phyloP scores from a whole-genome alignment of 1,139 yeast genomes.

The Hyphopichia burtonii region DNA sequence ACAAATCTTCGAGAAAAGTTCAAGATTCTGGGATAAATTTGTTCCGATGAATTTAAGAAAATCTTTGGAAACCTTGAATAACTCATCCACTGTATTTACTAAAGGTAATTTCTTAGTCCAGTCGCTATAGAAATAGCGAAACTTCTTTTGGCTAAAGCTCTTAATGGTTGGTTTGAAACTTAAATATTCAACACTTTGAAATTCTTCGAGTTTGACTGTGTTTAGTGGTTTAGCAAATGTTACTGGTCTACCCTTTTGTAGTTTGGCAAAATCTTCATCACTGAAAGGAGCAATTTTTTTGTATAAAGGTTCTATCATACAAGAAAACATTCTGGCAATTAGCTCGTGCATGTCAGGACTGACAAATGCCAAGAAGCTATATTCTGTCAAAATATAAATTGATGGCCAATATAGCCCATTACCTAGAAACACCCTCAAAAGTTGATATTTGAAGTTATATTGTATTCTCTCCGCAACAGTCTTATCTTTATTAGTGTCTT shows the following conservation, averaged over 20 bases:
- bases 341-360: conserved; percentile 53
- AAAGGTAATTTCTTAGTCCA: conserved; percentile 49
- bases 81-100: conserved; percentile 38
- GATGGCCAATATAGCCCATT: conserved; percentile 69
- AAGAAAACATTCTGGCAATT: conserved; percentile 50
- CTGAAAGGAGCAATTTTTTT: conserved; percentile 14
- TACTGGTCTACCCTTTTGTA: conserved; percentile 22
- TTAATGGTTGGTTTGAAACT: conserved; percentile 34
- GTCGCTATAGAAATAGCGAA: conserved; percentile 48
- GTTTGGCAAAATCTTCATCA: conserved; percentile 16
- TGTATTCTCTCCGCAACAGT: conserved; percentile 13
- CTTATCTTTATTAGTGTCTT: conserved; percentile 7
- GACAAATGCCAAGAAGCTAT: conserved; percentile 62
- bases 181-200: conserved; percentile 12
- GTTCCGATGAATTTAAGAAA: conserved; percentile 58
- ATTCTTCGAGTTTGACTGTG: conserved; percentile 28
- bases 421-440: conserved; percentile 55
- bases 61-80: conserved; percentile 47
- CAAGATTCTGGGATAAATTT: conserved; percentile 48
- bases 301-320: conserved; percentile 54
- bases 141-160: conserved; percentile 28
- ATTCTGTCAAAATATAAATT: conserved; percentile 54
- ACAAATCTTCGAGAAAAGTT: conserved; percentile 58
- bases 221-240: conserved; percentile 34
- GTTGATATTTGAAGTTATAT: conserved; percentile 29